Evolutionary conservation across 2,329 filamentous ascomycete species (phyloP), one percentile per base, ranked within the genome.

Genomic region (Colletotrichum spaethianum): DNA sequence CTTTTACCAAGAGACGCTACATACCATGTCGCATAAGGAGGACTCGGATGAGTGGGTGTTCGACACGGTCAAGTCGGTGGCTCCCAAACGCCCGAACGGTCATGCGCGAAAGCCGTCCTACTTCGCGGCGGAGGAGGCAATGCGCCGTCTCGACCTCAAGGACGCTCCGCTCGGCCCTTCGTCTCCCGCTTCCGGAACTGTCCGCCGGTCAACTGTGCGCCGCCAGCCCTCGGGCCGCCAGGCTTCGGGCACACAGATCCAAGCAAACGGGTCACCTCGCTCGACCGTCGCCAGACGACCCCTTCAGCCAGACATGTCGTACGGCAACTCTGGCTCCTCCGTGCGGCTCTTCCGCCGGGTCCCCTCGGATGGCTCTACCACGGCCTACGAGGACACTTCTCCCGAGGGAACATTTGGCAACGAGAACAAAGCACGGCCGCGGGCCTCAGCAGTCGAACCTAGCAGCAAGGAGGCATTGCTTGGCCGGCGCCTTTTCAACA

Each of bases 41-140:
- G 92, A 95, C 6, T 87, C 93, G 20, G 94, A 98, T 74, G 95
- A 94, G 75, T 98, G 96, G 96, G 93, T 97, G 2, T 98, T 98
- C 79, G 96, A 98, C 78, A 98, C 96, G 0, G 91, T 98, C 79
- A 96, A 94, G 81, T 94, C 93, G 0, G 86, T 92, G 40, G 87
- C 85, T 4, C 86, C 90, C 4, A 89, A 89, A 76, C 90, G 88
- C 48, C 82, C 85, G 18, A 85, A 84, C 0, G 83, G 86, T 65
- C 88, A 85, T 77, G 82, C 85, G 59, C 85, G 89, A 64, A 89
- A 90, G 71, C 85, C 89, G 5, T 91, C 89, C 0, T 86, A 90
- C 46, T 86, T 88, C 73, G 82, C 85, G 48, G 86, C 87, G n/a
- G 90, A 92, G 74, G 90, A 91, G 70, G 86, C 87, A 26, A 83